Percentiles rank a stretch among this genome's conserved stretches.
phyloP scores from a whole-genome alignment of 306 rosid genomes.

The Luffa aegyptiaca region DNA sequence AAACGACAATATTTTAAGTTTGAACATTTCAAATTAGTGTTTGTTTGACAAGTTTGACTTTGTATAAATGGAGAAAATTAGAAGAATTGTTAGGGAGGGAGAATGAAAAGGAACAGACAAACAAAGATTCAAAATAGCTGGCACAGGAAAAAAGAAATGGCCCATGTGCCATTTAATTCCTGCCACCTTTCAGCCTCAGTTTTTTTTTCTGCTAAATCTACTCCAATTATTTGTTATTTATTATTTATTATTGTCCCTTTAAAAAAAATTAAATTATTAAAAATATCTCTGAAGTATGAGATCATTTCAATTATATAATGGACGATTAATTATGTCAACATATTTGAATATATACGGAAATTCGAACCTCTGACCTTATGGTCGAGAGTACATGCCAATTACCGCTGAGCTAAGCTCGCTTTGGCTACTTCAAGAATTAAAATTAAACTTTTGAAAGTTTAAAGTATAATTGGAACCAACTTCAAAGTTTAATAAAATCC shows the following conservation, averaged over 20 bases:
- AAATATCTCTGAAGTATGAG: too few relatives aligned
- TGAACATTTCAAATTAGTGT: neutral
- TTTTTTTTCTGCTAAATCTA: neutral
- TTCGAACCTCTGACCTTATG: too few relatives aligned
- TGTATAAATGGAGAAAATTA: neutral
- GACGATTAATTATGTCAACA: too few relatives aligned
- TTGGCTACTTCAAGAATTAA: too few relatives aligned
- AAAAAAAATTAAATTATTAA: too few relatives aligned
- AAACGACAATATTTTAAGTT: neutral
- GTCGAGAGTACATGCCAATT: too few relatives aligned
- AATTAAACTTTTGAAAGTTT: too few relatives aligned
- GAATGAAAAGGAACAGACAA: neutral
- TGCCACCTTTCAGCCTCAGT: neutral
- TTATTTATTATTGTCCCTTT: neutral
- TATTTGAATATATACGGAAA: too few relatives aligned
- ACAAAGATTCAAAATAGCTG: conserved; percentile 5
- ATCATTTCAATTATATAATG: too few relatives aligned
- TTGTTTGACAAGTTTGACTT: neutral
- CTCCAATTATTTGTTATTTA: neutral
- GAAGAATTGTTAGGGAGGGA: neutral
- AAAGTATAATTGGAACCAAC: too few relatives aligned
- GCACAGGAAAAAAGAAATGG: neutral
- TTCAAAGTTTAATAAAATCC: too few relatives aligned
- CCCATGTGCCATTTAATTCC: conserved; percentile 2
- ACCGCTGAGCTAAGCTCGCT: too few relatives aligned